These are phyloP conservation scores for Brassica napus DNA, from an alignment of 345 rosid genomes.

Conservation along the genomic window DNA sequence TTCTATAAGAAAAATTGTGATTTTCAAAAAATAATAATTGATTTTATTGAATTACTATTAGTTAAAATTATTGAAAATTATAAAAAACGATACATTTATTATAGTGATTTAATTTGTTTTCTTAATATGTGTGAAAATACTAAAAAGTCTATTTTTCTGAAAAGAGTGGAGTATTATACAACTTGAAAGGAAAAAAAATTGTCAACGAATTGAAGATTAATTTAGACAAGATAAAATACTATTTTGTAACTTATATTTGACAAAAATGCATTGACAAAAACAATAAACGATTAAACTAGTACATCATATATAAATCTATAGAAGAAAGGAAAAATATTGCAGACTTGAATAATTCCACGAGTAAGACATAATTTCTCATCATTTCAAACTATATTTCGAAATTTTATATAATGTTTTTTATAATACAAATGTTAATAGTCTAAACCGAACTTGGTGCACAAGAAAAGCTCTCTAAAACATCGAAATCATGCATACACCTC, in stretches of 20 bases:
- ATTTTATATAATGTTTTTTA: background rate
- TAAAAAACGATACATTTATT: too few species aligned
- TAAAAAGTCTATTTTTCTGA: too few species aligned
- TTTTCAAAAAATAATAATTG: too few species aligned
- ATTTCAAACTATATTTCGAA: background rate
- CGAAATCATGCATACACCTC: background rate
- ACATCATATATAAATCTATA: background rate
- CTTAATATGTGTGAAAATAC: too few species aligned
- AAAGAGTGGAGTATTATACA: background rate
- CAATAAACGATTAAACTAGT: background rate
- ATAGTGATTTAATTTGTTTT: too few species aligned
- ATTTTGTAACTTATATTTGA: background rate
- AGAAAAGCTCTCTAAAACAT: constrained; percentile 15
- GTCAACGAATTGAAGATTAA: background rate
- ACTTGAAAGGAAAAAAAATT: background rate
- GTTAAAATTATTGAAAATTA: too few species aligned
- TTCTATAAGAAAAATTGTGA: too few species aligned
- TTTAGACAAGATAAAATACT: background rate
- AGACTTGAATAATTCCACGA: constrained; percentile 7
- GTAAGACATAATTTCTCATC: background rate
- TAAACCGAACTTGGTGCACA: constrained; percentile 16
- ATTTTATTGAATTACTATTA: too few species aligned
- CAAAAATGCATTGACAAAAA: background rate
- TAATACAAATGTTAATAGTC: constrained; percentile 17
- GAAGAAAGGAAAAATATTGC: background rate